Evolutionary conservation across 192 early-diverging fungal species (phyloP).

Genomic region (Physocladia obscura): DNA sequence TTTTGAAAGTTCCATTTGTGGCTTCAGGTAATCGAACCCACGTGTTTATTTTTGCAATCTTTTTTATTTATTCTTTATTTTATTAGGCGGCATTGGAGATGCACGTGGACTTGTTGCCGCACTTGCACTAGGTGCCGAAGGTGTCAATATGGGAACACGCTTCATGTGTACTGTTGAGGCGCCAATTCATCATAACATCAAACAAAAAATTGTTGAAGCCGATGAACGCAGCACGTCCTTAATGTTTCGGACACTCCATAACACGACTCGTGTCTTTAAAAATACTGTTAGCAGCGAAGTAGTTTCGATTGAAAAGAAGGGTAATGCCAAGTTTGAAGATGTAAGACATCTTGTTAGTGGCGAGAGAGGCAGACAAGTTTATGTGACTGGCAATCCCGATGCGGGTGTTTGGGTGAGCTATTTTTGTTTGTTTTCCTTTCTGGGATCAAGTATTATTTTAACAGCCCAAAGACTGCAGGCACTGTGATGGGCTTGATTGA

Average conservation of each 20-base stretch:
- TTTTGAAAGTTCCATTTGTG: slow-evolving; percentile 70
- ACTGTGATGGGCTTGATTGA: slow-evolving; percentile 72
- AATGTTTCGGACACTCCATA: slow-evolving; percentile 75
- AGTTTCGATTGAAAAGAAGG: slow-evolving; percentile 62
- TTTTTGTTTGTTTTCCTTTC: neutral
- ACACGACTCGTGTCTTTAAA: slow-evolving; percentile 57
- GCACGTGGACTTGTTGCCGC: slow-evolving; percentile 70
- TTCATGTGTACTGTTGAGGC: slow-evolving; percentile 79
- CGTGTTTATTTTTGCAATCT: slow-evolving; percentile 19
- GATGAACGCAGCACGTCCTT: slow-evolving; percentile 65
- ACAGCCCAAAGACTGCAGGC: slow-evolving; percentile 49
- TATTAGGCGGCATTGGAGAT: slow-evolving; percentile 66
- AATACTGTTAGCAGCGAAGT: slow-evolving; percentile 66
- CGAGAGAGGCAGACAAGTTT: slow-evolving; percentile 49
- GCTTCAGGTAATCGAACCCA: no score
- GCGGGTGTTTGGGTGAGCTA: slow-evolving; percentile 49
- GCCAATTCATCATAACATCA: slow-evolving; percentile 74
- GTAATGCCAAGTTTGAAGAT: slow-evolving; percentile 66
- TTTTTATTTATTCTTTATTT: neutral
- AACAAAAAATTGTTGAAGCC: slow-evolving; percentile 69
- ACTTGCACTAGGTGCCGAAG: slow-evolving; percentile 52
- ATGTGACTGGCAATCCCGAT: slow-evolving; percentile 43
- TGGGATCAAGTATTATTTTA: slow-evolving; percentile 1
- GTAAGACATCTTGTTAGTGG: slow-evolving; percentile 70
- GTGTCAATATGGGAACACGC: slow-evolving; percentile 83